Base-by-base conservation (phyloP, 495 filamentous ascomycete species). In the Penicillium herquei region DNA sequence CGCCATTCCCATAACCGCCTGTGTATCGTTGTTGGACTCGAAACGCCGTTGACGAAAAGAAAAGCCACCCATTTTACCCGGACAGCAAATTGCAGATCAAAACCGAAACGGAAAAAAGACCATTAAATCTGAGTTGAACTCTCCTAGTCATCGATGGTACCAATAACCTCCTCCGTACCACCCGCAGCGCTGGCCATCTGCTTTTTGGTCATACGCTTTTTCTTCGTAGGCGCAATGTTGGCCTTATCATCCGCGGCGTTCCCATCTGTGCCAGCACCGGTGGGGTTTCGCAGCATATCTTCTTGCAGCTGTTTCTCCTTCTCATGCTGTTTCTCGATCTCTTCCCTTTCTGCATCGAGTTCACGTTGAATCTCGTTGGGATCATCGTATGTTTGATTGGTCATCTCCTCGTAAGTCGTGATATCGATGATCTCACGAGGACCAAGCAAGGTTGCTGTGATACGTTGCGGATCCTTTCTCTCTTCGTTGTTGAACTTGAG, bases 401-500 rank as follows among this genome's bases (percentile, higher is more conserved):
- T 82, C 69, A 86, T 73, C 39, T 79, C 71, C 43, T 87, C 80
- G 66, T 86, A 92, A 48, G 85, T 81, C 1, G 82, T 80, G 47
- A 92, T 78, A 63, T 89, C 84, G 55, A 89, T 84, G 35, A 62
- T 54, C 45, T 84, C 74, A 7, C 75, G 76, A 42, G 84, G 82
- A 18, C 82, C 78, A 43, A 86, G 71, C 7, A 97, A 75, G 1
- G 87, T 85, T 6, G 78, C 78, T 40, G 85, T 87, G 60, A 98
- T 83, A 43, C 82, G 79, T 12, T 76, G 67, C 3, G 88, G 84
- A 58, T 90, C 78, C n/a, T 81, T 73, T n/a, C 84, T 78, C 72
- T 98, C 95, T 71, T 98, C 94, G 50, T 87, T 88, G 59, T 88
- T 89, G 75, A 95, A 98, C 69, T 98, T 98, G 44, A 88, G 71